A percentile compares a stretch with the other conserved stretches of the same genome.
Conservation (phyloP, 768 basidiomycete genomes). For the Krasilnikovozyma curviuscula region DNA sequence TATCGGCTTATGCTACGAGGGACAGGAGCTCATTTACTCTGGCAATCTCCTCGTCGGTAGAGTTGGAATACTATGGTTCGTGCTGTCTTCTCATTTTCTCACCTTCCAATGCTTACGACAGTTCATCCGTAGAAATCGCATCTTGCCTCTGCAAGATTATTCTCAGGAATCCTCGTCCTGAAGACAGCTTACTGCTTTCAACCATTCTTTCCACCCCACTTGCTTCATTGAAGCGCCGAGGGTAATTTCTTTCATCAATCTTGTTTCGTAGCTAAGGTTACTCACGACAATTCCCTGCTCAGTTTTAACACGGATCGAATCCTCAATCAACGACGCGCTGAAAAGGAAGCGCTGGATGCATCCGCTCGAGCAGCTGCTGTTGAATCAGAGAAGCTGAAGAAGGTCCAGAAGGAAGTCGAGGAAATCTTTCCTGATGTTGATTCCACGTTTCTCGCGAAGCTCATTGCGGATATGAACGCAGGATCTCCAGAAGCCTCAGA, state of each 20-base stretch:
- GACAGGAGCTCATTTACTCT: conserved; percentile 31
- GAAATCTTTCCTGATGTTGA: conserved; percentile 68
- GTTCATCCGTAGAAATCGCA: conserved; percentile 48
- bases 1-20: conserved; percentile 12
- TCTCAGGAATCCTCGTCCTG: conserved; percentile 57
- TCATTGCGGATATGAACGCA: conserved; percentile 36
- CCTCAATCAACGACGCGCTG: conserved; percentile 58
- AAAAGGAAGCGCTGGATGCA: conserved; percentile 24
- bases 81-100: no score
- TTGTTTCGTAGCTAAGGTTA: neutral
- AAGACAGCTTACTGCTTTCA: conserved; percentile 76
- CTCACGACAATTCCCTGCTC: neutral
- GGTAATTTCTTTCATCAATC: conserved; percentile 30
- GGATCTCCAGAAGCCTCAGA: neutral
- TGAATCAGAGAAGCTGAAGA: conserved; percentile 38
- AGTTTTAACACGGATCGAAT: conserved; percentile 43
- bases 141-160: conserved; percentile 60
- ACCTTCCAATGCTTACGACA: conserved; percentile 1
- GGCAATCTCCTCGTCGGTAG: conserved; percentile 53
- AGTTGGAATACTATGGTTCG: conserved; percentile 35
- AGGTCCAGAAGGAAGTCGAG: conserved; percentile 52
- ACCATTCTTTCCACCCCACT: conserved; percentile 85
- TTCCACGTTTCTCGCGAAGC: conserved; percentile 43
- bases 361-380: conserved; percentile 31
- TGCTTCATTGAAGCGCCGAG: conserved; percentile 55